phyloP scores from a whole-genome alignment of 164 flowering plant species.

The Magnolia sinica region DNA sequence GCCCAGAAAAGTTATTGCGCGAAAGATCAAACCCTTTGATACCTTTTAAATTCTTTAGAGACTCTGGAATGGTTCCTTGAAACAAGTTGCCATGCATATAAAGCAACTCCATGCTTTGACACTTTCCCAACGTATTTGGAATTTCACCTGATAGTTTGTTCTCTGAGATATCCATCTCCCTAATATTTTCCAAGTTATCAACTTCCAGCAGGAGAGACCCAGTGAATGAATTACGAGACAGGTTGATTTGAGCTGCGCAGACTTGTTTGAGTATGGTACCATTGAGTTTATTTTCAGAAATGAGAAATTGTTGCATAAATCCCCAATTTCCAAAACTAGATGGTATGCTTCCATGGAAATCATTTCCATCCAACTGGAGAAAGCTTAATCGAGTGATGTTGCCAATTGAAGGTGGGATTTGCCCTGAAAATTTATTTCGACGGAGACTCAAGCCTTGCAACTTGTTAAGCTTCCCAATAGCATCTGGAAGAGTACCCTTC shows the following conservation, averaged over 20 bases:
- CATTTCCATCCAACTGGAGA: neutral
- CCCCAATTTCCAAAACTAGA: constrained; percentile 4
- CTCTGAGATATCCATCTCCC: too few species aligned
- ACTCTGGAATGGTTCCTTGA: too few species aligned
- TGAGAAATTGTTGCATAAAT: neutral
- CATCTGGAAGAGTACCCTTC: neutral
- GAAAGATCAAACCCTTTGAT: neutral
- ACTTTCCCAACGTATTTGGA: too few species aligned
- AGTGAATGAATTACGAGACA: neutral
- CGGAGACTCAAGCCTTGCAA: neutral
- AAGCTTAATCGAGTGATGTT: neutral
- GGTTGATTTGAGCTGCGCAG: neutral
- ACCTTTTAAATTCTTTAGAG: neutral
- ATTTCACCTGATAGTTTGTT: too few species aligned
- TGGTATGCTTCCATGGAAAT: constrained; percentile 8
- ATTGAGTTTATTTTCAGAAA: constrained; percentile 16
- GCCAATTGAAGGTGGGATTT: neutral
- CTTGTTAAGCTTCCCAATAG: neutral
- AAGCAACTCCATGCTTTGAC: too few species aligned
- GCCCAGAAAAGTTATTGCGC: neutral
- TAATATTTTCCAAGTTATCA: too few species aligned
- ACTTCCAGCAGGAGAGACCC: neutral
- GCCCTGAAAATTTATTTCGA: neutral
- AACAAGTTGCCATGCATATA: too few species aligned
- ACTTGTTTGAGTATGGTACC: constrained; percentile 22